phyloP scores from a whole-genome alignment of 257 asterid species.

The Solanum rostratum region DNA sequence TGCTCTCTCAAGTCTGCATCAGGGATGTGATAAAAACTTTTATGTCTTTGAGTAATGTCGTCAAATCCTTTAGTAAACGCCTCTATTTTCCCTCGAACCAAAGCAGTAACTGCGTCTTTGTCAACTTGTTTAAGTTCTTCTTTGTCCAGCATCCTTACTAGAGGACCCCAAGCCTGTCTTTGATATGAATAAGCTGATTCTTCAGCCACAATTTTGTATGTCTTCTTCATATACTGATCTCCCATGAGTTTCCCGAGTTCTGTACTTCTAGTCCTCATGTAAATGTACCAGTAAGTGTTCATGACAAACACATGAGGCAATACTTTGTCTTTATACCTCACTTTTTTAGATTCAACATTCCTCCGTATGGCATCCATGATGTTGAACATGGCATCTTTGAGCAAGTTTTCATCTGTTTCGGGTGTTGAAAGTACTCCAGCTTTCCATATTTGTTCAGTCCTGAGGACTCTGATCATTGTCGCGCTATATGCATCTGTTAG shows the following conservation, averaged over 20 bases:
- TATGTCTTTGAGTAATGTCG: slow-evolving; percentile 40
- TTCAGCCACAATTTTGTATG: slow-evolving; percentile 51
- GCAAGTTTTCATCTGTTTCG: slow-evolving; percentile 34
- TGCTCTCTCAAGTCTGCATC: slow-evolving; percentile 76
- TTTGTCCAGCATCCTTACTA: slow-evolving; percentile 33
- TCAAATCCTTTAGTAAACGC: slow-evolving; percentile 42
- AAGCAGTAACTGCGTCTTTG: slow-evolving; percentile 14
- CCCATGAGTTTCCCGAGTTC: slow-evolving; percentile 61
- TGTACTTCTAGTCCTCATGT: slow-evolving; percentile 51
- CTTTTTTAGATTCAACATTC: slow-evolving; percentile 43
- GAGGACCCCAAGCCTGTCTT: slow-evolving; percentile 63
- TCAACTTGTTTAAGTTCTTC: slow-evolving; percentile 21
- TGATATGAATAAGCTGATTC: slow-evolving; percentile 70
- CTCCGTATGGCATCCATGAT: slow-evolving; percentile 74
- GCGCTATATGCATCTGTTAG: slow-evolving; percentile 29
- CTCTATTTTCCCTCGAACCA: slow-evolving; percentile 41
- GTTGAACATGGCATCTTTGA: slow-evolving; percentile 46
- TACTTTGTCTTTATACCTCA: slow-evolving; percentile 42
- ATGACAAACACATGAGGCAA: slow-evolving; percentile 40
- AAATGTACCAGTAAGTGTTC: slow-evolving; percentile 76
- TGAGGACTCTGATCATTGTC: slow-evolving; percentile 45
- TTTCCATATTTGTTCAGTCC: slow-evolving; percentile 62
- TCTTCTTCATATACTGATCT: slow-evolving; percentile 49
- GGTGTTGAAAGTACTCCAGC: slow-evolving; percentile 28
- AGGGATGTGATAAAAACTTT: slow-evolving; percentile 35